phyloP scores from a whole-genome alignment of 495 filamentous ascomycete genomes.

The Podospora pseudopauciseta region DNA sequence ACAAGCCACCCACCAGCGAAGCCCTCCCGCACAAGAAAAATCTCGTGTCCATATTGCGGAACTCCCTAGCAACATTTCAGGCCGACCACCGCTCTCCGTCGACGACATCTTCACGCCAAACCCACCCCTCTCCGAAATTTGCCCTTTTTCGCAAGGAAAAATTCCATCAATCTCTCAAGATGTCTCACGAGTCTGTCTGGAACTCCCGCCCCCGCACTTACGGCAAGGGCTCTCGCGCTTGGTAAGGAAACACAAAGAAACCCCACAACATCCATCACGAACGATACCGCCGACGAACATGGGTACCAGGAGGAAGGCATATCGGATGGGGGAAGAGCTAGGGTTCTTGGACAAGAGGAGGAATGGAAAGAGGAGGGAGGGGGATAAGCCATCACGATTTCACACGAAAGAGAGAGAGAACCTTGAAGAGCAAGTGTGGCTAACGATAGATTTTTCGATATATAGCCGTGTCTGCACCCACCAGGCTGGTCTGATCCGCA shows the following conservation, averaged over 20 bases:
- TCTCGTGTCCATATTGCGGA: constrained; percentile 25
- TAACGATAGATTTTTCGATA: constrained; percentile 17
- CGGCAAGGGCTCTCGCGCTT: constrained; percentile 89
- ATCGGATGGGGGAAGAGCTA: background rate
- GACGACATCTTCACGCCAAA: constrained; percentile 22
- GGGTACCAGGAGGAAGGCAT: constrained; percentile 10
- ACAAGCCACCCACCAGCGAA: constrained; percentile 23
- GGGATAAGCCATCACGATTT: background rate
- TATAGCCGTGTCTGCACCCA: constrained; percentile 92
- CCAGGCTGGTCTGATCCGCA: constrained; percentile 93
- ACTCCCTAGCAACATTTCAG: constrained; percentile 15
- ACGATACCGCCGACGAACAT: background rate
- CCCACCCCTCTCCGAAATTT: constrained; percentile 12
- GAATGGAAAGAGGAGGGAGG: background rate
- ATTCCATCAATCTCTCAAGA: constrained; percentile 46
- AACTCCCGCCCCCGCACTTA: constrained; percentile 94
- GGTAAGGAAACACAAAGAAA: constrained; percentile 58
- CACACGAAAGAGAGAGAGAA: background rate
- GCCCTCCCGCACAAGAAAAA: constrained; percentile 34
- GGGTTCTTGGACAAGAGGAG: background rate
- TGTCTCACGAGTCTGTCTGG: constrained; percentile 99
- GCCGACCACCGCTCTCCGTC: constrained; percentile 17
- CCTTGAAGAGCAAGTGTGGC: constrained; percentile 22
- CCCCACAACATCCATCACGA: constrained; percentile 10
- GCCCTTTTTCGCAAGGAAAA: constrained; percentile 12